Conservation (phyloP, 2,329 filamentous ascomycete genomes). For the Scytalidium sp. region DNA sequence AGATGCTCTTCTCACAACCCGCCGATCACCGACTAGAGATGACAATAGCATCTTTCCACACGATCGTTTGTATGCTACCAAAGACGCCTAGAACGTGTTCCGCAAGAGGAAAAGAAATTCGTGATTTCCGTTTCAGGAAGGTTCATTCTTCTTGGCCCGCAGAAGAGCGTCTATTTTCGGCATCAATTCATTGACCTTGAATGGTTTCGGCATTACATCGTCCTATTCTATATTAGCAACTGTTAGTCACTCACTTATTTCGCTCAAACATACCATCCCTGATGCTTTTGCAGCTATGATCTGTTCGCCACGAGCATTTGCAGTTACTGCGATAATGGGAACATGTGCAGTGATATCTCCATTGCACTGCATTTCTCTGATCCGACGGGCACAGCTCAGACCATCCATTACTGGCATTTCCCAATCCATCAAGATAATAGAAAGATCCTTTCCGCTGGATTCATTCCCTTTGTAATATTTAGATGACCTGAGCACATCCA, state of each 20-base stretch:
- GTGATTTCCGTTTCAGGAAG: not conserved
- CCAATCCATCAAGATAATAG: constrained; percentile 72
- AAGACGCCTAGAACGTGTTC: too few species aligned
- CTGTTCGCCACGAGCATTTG: constrained; percentile 72
- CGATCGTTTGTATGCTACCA: too few species aligned
- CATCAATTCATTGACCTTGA: constrained; percentile 64
- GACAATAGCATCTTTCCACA: too few species aligned
- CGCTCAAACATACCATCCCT: constrained; percentile 58
- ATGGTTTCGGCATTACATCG: constrained; percentile 76
- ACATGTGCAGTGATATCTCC: constrained; percentile 59
- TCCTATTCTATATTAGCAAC: constrained; percentile 42
- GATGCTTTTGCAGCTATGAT: constrained; percentile 66
- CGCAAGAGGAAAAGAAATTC: not conserved
- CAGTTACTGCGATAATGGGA: constrained; percentile 74
- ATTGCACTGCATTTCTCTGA: constrained; percentile 62
- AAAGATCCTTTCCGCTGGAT: constrained; percentile 71
- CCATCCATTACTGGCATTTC: constrained; percentile 85
- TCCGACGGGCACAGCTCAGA: constrained; percentile 66
- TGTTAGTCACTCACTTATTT: too few species aligned
- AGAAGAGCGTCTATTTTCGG: constrained; percentile 56
- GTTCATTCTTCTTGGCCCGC: not conserved
- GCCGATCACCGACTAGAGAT: too few species aligned
- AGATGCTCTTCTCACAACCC: too few species aligned
- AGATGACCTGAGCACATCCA: constrained; percentile 71
- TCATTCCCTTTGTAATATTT: constrained; percentile 72